A percentile compares a stretch with the other conserved stretches of the same genome.
These are phyloP conservation scores for Leccinum broughii DNA, from an alignment of 768 basidiomycete species.

Conservation along the genomic window DNA sequence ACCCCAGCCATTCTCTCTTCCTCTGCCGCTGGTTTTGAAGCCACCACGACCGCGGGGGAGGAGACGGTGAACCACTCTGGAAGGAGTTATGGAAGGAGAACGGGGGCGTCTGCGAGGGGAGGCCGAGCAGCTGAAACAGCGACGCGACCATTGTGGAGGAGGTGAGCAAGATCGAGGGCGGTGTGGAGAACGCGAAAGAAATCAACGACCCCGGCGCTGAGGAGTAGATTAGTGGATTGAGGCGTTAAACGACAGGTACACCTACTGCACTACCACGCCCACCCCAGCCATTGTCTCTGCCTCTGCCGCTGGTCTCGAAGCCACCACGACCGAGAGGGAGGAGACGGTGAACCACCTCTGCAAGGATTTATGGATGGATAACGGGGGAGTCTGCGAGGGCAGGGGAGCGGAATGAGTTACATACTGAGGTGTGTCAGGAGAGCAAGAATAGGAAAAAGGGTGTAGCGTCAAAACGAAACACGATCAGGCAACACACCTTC, in stretches of 20 bases:
- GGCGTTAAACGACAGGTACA: conserved; percentile 3
- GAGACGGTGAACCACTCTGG: conserved; percentile 41
- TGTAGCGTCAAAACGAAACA: too few species aligned
- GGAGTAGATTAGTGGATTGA: conserved; percentile 12
- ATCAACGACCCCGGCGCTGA: conserved; percentile 47
- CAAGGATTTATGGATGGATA: too few species aligned
- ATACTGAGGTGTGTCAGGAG: too few species aligned
- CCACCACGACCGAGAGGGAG: conserved; percentile 38
- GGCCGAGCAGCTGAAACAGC: conserved; percentile 27
- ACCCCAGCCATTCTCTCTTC: too few species aligned
- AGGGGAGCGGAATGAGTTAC: too few species aligned
- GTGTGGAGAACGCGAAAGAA: conserved; percentile 43
- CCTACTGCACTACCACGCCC: conserved; percentile 61
- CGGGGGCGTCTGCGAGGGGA: conserved; percentile 30
- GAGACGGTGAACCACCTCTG: too few species aligned
- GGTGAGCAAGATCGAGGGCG: conserved; percentile 40
- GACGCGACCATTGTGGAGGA: conserved; percentile 24
- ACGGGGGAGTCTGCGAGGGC: too few species aligned
- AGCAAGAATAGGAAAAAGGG: too few species aligned
- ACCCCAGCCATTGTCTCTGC: conserved; percentile 67
- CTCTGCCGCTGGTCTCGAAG: conserved; percentile 50
- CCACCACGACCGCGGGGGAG: conserved; percentile 19
- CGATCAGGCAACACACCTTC: too few species aligned
- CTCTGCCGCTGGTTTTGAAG: too few species aligned
- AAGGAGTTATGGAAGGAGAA: conserved; percentile 36